Evolutionary conservation across 2,329 filamentous ascomycete genomes (phyloP).

Genomic region (Fusarium sp.): DNA sequence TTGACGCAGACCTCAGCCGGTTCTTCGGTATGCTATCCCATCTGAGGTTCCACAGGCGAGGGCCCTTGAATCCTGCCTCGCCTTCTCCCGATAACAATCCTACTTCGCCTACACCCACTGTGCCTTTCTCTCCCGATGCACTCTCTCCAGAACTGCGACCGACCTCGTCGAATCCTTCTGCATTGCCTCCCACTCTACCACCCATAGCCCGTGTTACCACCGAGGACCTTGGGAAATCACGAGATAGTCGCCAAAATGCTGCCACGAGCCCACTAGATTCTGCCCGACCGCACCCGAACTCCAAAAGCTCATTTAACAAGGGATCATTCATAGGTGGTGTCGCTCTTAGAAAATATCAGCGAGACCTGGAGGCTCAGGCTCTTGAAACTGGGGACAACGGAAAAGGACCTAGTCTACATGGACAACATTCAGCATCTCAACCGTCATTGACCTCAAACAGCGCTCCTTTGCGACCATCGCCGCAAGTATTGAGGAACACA

Average conservation of each 20-base stretch:
- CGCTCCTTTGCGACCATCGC: slow-evolving; percentile 40
- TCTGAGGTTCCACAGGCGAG: slow-evolving; percentile 67
- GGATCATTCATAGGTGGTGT: slow-evolving; percentile 64
- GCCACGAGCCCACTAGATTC: slow-evolving; percentile 35
- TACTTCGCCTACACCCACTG: slow-evolving; percentile 49
- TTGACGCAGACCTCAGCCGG: slow-evolving; percentile 28
- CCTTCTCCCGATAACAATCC: slow-evolving; percentile 60
- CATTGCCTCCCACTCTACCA: slow-evolving; percentile 59
- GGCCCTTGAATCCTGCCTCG: slow-evolving; percentile 64
- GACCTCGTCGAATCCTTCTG: slow-evolving; percentile 48
- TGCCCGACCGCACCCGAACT: slow-evolving; percentile 40
- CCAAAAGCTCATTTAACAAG: slow-evolving; percentile 48
- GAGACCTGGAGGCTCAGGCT: slow-evolving; percentile 46
- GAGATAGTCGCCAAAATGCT: slow-evolving; percentile 39
- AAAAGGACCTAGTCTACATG: slow-evolving; percentile 20
- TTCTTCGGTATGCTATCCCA: slow-evolving; percentile 58
- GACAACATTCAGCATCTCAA: slow-evolving; percentile 30
- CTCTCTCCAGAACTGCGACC: slow-evolving; percentile 49
- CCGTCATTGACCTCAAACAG: slow-evolving; percentile 31
- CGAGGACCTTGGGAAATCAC: slow-evolving; percentile 45
- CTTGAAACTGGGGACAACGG: slow-evolving; percentile 29
- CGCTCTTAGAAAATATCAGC: slow-evolving; percentile 61
- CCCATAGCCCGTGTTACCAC: slow-evolving; percentile 61
- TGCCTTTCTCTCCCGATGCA: slow-evolving; percentile 53
- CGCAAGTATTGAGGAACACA: slow-evolving; percentile 41